phyloP scores from a whole-genome alignment of 306 rosid genomes.

The Rosa persica region DNA sequence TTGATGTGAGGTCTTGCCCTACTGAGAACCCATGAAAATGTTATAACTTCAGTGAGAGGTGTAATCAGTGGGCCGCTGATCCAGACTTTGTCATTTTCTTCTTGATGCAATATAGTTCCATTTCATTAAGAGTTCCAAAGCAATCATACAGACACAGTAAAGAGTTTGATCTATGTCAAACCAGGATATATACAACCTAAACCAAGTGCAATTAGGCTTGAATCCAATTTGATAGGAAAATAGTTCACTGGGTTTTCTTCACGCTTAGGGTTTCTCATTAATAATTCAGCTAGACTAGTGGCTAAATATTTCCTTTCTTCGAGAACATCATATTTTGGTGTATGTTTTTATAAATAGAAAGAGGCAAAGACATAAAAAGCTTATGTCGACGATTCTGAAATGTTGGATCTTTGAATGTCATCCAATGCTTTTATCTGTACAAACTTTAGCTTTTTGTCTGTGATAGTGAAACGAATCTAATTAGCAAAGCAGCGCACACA shows the following conservation, averaged over 20 bases:
- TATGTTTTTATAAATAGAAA: neutral
- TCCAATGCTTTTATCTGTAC: slow-evolving; percentile 4
- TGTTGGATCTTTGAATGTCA: neutral
- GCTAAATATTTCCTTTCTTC: neutral
- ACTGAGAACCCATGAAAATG: neutral
- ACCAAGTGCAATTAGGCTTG: neutral
- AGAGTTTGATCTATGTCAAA: neutral
- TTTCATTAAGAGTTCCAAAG: neutral
- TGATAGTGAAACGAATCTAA: neutral
- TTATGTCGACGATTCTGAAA: neutral
- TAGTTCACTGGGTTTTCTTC: neutral
- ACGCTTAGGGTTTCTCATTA: neutral
- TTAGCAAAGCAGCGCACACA: neutral
- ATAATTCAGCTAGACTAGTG: neutral
- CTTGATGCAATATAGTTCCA: neutral
- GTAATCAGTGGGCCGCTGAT: neutral
- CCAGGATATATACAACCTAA: neutral
- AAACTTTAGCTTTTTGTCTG: neutral
- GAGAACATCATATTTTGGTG: neutral
- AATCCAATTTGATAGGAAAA: neutral
- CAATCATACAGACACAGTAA: neutral
- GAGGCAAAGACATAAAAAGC: neutral
- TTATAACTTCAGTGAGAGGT: neutral
- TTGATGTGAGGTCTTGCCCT: neutral
- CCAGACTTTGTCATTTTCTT: neutral